Conservation (phyloP, 495 filamentous ascomycete genomes). For the Aspergillus avenaceus region DNA sequence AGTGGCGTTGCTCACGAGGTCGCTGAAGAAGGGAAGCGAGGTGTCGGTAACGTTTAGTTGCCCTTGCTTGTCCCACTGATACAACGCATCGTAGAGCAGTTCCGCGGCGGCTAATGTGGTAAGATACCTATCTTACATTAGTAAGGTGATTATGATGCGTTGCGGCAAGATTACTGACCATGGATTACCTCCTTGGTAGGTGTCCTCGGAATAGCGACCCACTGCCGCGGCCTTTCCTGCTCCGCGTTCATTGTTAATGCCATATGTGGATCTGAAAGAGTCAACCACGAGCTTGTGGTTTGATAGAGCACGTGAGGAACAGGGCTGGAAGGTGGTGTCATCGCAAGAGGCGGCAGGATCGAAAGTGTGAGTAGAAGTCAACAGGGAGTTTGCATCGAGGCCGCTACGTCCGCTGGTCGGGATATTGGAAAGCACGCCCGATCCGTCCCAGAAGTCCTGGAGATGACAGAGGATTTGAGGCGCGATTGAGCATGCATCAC, state of each 20-base stretch:
- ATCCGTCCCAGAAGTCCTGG: constrained; percentile 44
- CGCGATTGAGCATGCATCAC: constrained; percentile 43
- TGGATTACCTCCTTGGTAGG: constrained; percentile 62
- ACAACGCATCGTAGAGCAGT: constrained; percentile 37
- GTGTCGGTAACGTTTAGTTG: constrained; percentile 38
- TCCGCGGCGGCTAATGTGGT: constrained; percentile 37
- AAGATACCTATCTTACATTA: constrained; percentile 25
- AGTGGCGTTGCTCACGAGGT: constrained; percentile 29
- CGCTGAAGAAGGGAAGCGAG: constrained; percentile 39
- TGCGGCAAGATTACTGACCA: constrained; percentile 25
- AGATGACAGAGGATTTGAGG: constrained; percentile 49
- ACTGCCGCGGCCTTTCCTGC: constrained; percentile 54
- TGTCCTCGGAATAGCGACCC: constrained; percentile 66
- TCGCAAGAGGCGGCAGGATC: constrained; percentile 47
- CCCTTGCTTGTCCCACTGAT: constrained; percentile 47
- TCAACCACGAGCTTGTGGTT: constrained; percentile 49
- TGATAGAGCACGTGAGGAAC: constrained; percentile 40
- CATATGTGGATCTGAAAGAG: constrained; percentile 47
- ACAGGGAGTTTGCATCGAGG: constrained; percentile 43
- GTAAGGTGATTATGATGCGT: not conserved
- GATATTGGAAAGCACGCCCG: constrained; percentile 38
- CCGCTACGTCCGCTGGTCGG: constrained; percentile 40
- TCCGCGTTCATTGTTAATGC: constrained; percentile 32
- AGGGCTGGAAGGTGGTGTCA: constrained; percentile 47
- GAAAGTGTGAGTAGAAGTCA: constrained; percentile 43